Conservation (phyloP, 2,329 filamentous ascomycete genomes). For the Aureobasidium sp. region DNA sequence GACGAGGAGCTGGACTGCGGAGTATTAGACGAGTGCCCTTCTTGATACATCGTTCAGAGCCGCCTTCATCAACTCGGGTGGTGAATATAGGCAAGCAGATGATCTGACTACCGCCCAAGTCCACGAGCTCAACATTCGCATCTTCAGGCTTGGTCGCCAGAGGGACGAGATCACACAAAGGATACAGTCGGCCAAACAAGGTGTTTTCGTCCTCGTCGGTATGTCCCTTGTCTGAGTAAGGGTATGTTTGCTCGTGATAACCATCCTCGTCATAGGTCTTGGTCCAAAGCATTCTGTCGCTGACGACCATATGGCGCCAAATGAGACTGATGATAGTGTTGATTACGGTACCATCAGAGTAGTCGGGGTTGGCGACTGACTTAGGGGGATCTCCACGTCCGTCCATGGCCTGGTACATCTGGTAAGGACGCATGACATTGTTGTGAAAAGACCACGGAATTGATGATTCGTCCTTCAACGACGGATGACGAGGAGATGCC, state of each 20-base stretch:
- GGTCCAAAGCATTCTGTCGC: neutral
- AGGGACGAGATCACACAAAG: conserved; percentile 11
- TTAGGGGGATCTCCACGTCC: conserved; percentile 9
- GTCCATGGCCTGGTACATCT: conserved; percentile 17
- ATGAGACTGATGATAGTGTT: conserved; percentile 19
- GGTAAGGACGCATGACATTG: conserved; percentile 19
- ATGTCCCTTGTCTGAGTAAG: neutral
- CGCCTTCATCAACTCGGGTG: neutral
- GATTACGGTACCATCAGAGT: conserved; percentile 21
- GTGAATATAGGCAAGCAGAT: neutral
- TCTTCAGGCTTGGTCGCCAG: neutral
- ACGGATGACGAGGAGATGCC: neutral
- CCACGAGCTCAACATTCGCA: conserved; percentile 14
- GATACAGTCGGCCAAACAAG: neutral
- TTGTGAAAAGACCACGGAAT: conserved; percentile 19
- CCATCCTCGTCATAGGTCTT: conserved; percentile 12
- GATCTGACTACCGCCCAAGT: neutral
- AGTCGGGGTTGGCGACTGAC: conserved; percentile 13
- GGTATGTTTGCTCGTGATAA: neutral
- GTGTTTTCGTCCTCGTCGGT: neutral
- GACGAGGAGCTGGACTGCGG: neutral
- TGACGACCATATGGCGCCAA: neutral
- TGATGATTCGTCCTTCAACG: neutral
- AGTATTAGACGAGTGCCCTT: neutral
- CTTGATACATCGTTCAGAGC: neutral